Evolutionary conservation across 352 stramenopile genomes (phyloP), one percentile per base, ranked within the genome.

Genomic region (Globisporangium takayamanum): DNA sequence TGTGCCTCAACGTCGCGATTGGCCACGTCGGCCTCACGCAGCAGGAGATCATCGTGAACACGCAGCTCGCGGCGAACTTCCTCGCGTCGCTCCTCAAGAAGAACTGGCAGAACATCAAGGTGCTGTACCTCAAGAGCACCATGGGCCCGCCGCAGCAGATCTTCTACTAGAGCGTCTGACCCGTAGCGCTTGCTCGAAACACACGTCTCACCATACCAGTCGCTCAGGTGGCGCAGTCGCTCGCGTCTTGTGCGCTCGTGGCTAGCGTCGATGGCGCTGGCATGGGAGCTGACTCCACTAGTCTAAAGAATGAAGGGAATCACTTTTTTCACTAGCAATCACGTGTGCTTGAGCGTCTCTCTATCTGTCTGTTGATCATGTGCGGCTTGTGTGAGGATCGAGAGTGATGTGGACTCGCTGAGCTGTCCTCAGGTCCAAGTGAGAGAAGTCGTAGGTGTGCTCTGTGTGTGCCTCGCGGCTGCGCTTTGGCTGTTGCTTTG

Each of bases 31-130:
- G 80, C 15, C 93, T 98, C 55, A 74, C 84, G 15, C 87, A 96
- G 81, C 80, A 99, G 68, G 82, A 99, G 70, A 98, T 99, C 62
- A 78, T 97, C 66, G 92, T 98, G 57, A 99, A 99, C 91, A 97
- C 97, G 46, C 92, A 99, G 76, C 75, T 99, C 63, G 91, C 96
- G 64, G 88, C 96, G 57, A 99, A 99, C 94, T 99, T 99, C 76
- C 78, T 99, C 50, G 97, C 97, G 16, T 99, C 93, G 69, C 84
- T 99, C 55, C 81, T 99, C 6, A 99, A 99, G 94, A 99, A 99
- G 93, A 97, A 99, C 85, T 99, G 97, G 97, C 97, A 99, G 80
- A 99, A 99, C 88, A 99, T 99, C 87, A 98, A 98, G 75, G 90
- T 98, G 64, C 90, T 99, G 60, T 99, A 98, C 92, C 90, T 99